Base-by-base conservation (phyloP, 2,329 filamentous ascomycete species). In the Colletotrichum liriopes region DNA sequence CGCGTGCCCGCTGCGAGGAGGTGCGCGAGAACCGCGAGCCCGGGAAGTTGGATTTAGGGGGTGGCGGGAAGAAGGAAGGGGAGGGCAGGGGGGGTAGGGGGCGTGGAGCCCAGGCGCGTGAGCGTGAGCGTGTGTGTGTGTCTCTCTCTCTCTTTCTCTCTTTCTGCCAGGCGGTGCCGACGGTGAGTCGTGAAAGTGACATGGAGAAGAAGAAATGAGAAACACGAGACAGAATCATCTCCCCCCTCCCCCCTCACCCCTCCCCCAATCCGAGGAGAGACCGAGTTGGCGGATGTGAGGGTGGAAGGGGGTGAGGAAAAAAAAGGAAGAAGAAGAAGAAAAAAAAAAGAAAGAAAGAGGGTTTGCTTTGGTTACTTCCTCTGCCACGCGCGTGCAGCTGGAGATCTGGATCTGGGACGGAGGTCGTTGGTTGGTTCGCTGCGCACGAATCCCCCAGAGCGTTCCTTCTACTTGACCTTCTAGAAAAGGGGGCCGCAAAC, bases 1-100 rank as follows among this genome's bases (percentile, higher is more conserved):
- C 32, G 32, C 12, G 20, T 37, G 52, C 20, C 20, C 52, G 32
- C 52, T 55, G 52, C 43, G 18, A 45, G 43, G 16, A 18, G 18
- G 18, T 45, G 20, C 6, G 43, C 43, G 43, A 45, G 43, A 45
- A 45, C 18, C 43, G 32, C 52, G 32, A 55, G 11, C 52, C 52
- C 52, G 52, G 52, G 52, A 55, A 55, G 52, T n/a, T 14, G 52
- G 52, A n/a, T 14, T n/a, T 55, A 55, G 32, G 52, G 52, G 52
- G 52, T 54, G 29, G 26, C 29, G 51, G 51, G 29, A 54, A 54
- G n/a, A 54, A 20, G 18, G 32, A 35, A 11, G 29, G 20, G 32
- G 14, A 26, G 20, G 26, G 14, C 14, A 7, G 29, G 29, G 7
- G 7, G 51, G 49, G 18, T 26, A 26, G 2, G 49, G 5, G 14